phyloP scores from a whole-genome alignment of 495 filamentous ascomycete genomes.

The Poronia punctata region DNA sequence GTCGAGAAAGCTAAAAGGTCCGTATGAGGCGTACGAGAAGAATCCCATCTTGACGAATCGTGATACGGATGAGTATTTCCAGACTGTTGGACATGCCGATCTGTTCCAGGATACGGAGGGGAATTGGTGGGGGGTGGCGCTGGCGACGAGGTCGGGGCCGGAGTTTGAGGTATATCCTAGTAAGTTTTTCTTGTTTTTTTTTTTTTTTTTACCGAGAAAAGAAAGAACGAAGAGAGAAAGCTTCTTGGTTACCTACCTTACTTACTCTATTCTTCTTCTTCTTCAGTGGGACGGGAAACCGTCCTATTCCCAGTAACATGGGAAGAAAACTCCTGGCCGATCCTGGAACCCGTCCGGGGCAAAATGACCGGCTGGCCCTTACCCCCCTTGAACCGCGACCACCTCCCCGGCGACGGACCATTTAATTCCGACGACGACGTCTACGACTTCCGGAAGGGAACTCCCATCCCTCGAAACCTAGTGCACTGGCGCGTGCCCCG shows the following conservation, averaged over 20 bases:
- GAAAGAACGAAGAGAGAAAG: no score
- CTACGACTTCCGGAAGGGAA: conserved; percentile 31
- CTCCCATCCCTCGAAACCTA: conserved; percentile 32
- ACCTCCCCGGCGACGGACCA: conserved; percentile 30
- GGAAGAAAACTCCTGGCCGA: conserved; percentile 36
- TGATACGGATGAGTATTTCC: conserved; percentile 41
- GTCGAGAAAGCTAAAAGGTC: conserved; percentile 38
- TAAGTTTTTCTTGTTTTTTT: no score
- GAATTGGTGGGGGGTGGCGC: conserved; percentile 48
- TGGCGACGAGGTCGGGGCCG: conserved; percentile 39
- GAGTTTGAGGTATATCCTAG: conserved; percentile 37
- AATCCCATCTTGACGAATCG: conserved; percentile 48
- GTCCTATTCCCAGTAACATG: conserved; percentile 46
- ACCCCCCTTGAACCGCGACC: conserved; percentile 21
- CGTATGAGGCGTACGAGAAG: conserved; percentile 40
- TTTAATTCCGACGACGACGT: conserved; percentile 32
- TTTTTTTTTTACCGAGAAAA: no score
- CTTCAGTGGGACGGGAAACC: conserved; percentile 54
- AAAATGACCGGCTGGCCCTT: conserved; percentile 34
- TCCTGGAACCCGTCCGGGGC: conserved; percentile 35
- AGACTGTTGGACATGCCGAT: conserved; percentile 44
- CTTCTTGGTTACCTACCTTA: no score
- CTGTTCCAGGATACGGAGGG: conserved; percentile 42
- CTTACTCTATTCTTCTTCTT: no score
- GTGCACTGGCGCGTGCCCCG: conserved; percentile 39